These are phyloP conservation scores for Domatiomyces globalis DNA, from an alignment of 2,329 filamentous ascomycete species.

Conservation along the genomic window DNA sequence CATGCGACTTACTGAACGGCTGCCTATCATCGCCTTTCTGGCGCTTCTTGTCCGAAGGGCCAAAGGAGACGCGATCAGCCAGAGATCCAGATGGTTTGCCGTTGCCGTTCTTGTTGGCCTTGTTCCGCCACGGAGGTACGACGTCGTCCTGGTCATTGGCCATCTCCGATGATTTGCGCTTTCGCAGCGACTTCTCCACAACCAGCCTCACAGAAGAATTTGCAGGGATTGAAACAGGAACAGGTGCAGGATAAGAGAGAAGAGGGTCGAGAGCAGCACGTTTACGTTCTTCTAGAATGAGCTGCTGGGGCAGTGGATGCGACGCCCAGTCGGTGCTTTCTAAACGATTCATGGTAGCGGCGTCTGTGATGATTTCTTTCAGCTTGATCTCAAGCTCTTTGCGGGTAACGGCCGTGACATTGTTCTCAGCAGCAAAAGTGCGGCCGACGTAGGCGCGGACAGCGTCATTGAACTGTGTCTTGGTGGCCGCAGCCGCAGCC, in stretches of 20 bases:
- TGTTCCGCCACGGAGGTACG: slow-evolving; percentile 57
- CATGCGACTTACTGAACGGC: slow-evolving; percentile 74
- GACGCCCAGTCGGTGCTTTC: slow-evolving; percentile 66
- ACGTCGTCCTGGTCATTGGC: slow-evolving; percentile 41
- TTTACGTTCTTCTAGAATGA: slow-evolving; percentile 59
- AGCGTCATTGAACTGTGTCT: slow-evolving; percentile 66
- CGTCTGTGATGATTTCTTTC: slow-evolving; percentile 69
- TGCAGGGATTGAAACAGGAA: slow-evolving; percentile 9
- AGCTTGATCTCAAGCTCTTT: slow-evolving; percentile 70
- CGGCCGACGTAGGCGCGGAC: slow-evolving; percentile 80
- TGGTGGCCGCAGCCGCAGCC: slow-evolving; percentile 34
- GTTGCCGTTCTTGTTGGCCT: slow-evolving; percentile 32
- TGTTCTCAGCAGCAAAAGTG: slow-evolving; percentile 64
- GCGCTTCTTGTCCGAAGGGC: slow-evolving; percentile 33
- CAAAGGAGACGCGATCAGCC: slow-evolving; percentile 61
- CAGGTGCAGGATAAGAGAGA: slow-evolving; percentile 13
- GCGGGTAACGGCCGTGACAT: slow-evolving; percentile 47
- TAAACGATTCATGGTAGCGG: slow-evolving; percentile 59
- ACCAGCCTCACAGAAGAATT: slow-evolving; percentile 17
- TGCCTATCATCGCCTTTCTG: slow-evolving; percentile 36
- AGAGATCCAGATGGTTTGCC: slow-evolving; percentile 33
- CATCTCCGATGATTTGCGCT: slow-evolving; percentile 64
- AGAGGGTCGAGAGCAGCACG: slow-evolving; percentile 15
- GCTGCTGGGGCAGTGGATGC: slow-evolving; percentile 69
- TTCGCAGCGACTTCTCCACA: slow-evolving; percentile 39